These are phyloP conservation scores for Acanthamoeba lenticulata DNA, from an alignment of 208 protist genomes.

Conservation along the genomic window DNA sequence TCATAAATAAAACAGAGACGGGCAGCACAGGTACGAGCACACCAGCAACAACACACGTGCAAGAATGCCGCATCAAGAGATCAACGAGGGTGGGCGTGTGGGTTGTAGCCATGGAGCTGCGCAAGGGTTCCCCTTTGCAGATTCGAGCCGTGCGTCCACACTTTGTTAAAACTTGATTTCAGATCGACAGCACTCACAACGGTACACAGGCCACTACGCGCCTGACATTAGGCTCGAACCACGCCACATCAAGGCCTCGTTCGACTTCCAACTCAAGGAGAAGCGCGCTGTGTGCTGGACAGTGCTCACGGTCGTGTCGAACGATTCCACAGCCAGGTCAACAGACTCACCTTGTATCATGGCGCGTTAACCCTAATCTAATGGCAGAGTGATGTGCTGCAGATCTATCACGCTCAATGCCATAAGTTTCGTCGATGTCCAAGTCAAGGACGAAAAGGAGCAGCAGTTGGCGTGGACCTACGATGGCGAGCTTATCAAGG, in stretches of 20 bases:
- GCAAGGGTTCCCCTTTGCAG: conserved; percentile 17
- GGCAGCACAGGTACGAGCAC: no score
- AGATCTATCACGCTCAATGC: conserved; percentile 35
- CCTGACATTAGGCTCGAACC: conserved; percentile 11
- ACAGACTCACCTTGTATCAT: not conserved
- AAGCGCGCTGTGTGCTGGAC: not conserved
- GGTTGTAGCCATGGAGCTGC: not conserved
- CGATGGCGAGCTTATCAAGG: conserved; percentile 27
- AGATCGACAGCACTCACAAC: not conserved
- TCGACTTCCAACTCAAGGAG: conserved; percentile 5
- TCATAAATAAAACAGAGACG: no score
- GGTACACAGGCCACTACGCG: not conserved
- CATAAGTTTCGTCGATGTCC: not conserved
- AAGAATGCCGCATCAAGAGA: conserved; percentile 36
- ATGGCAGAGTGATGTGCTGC: not conserved
- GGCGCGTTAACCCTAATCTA: not conserved
- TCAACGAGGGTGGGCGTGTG: not conserved
- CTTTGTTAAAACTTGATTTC: not conserved
- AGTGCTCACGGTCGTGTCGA: not conserved
- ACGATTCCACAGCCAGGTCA: not conserved
- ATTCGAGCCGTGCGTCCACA: not conserved
- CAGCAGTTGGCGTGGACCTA: conserved; percentile 14
- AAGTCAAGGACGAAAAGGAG: conserved; percentile 12
- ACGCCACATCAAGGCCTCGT: conserved; percentile 8
- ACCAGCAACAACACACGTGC: no score